Evolutionary conservation across 306 rosid species (phyloP).

Genomic region (Prunus persica): Prunus_persica_NCBIv2 NC_034014.1:4512001-4512500

Average conservation of each 20-base stretch:
- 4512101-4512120: conserved; percentile 45
- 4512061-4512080: conserved; percentile 36
- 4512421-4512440: too few species aligned
- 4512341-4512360: too few species aligned
- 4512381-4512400: too few species aligned
- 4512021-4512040: background rate
- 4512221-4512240: conserved; percentile 7
- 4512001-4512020: background rate
- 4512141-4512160: conserved; percentile 35
- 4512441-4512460: too few species aligned
- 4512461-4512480: background rate
- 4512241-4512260: background rate
- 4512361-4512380: too few species aligned
- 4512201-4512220: conserved; percentile 63
- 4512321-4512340: too few species aligned
- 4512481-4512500: background rate
- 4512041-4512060: conserved; percentile 15
- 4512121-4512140: conserved; percentile 53
- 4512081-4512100: conserved; percentile 40
- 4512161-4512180: conserved; percentile 43
- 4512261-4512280: background rate
- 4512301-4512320: too few species aligned
- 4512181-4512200: conserved; percentile 59
- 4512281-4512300: background rate
- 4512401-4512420: too few species aligned